A percentile compares a stretch with the other conserved stretches of the same genome.
These are phyloP conservation scores for Inga leiocalycina DNA, from an alignment of 306 rosid species.

Conservation along the genomic window DNA sequence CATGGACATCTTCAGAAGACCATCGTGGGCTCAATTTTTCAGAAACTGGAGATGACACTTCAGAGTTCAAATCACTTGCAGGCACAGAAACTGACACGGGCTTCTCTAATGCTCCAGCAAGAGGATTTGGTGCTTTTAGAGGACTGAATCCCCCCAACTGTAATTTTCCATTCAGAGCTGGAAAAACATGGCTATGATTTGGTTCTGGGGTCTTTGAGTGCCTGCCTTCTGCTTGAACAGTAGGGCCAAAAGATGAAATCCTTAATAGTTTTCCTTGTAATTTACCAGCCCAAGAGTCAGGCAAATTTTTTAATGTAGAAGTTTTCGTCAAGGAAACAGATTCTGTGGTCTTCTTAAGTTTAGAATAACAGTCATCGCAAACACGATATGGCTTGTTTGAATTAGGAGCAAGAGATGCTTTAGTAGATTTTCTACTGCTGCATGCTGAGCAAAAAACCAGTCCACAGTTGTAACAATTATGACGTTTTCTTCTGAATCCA, in stretches of 20 bases:
- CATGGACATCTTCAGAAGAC: slow-evolving; percentile 62
- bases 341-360: slow-evolving; percentile 68
- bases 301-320: slow-evolving; percentile 46
- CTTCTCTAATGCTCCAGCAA: slow-evolving; percentile 45
- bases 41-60: slow-evolving; percentile 70
- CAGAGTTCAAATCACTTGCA: slow-evolving; percentile 60
- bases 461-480: slow-evolving; percentile 97
- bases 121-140: slow-evolving; percentile 52
- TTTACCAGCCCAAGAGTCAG: slow-evolving; percentile 51
- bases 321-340: slow-evolving; percentile 45
- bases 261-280: slow-evolving; percentile 63
- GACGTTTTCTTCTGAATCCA: slow-evolving; percentile 93
- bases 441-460: slow-evolving; percentile 89
- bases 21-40: slow-evolving; percentile 60
- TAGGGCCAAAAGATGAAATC: slow-evolving; percentile 81
- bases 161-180: slow-evolving; percentile 55
- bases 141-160: slow-evolving; percentile 43
- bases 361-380: slow-evolving; percentile 77
- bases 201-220: slow-evolving; percentile 52
- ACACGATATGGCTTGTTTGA: slow-evolving; percentile 79
- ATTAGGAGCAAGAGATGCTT: slow-evolving; percentile 93
- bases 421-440: slow-evolving; percentile 78
- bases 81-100: slow-evolving; percentile 52
- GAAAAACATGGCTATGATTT: slow-evolving; percentile 54
- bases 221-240: slow-evolving; percentile 53